These are phyloP conservation scores for Aquanectria penicillioides DNA, from an alignment of 2,329 filamentous ascomycete species.

Conservation along the genomic window DNA sequence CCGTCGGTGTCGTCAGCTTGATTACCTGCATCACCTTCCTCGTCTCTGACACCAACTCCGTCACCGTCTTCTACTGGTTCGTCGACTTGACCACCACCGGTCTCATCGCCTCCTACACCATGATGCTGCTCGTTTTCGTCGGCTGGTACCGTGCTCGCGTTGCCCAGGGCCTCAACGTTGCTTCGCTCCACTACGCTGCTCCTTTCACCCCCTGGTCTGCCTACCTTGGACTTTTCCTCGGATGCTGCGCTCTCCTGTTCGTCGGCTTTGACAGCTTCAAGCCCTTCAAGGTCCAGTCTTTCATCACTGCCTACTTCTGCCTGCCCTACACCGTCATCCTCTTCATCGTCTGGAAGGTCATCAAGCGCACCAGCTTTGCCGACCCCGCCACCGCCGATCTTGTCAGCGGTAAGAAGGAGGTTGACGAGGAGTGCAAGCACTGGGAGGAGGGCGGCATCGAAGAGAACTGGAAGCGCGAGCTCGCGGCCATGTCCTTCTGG, in stretches of 20 bases:
- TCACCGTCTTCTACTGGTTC: slow-evolving; percentile 63
- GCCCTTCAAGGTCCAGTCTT: slow-evolving; percentile 58
- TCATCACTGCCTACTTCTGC: slow-evolving; percentile 64
- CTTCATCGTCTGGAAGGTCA: slow-evolving; percentile 57
- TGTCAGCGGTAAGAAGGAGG: slow-evolving; percentile 68
- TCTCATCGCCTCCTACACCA: slow-evolving; percentile 65
- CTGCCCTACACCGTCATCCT: slow-evolving; percentile 63
- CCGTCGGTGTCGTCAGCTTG: slow-evolving; percentile 58
- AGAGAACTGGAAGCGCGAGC: slow-evolving; percentile 52
- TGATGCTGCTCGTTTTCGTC: slow-evolving; percentile 54
- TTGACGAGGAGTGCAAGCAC: slow-evolving; percentile 63
- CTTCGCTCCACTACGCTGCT: slow-evolving; percentile 60
- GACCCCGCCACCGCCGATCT: slow-evolving; percentile 37
- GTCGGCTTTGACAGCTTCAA: slow-evolving; percentile 66
- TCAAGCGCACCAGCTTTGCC: slow-evolving; percentile 59
- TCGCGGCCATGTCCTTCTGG: slow-evolving; percentile 49
- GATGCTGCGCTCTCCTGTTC: slow-evolving; percentile 61
- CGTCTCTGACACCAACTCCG: slow-evolving; percentile 56
- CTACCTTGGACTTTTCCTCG: slow-evolving; percentile 59
- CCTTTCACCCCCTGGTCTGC: slow-evolving; percentile 62
- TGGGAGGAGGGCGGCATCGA: slow-evolving; percentile 59
- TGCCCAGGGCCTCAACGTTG: slow-evolving; percentile 57
- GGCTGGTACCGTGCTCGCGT: slow-evolving; percentile 59
- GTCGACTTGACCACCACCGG: slow-evolving; percentile 64
- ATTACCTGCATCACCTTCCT: slow-evolving; percentile 63